Base-by-base conservation (phyloP, 345 rosid species). In the Trapa incisa region DNA sequence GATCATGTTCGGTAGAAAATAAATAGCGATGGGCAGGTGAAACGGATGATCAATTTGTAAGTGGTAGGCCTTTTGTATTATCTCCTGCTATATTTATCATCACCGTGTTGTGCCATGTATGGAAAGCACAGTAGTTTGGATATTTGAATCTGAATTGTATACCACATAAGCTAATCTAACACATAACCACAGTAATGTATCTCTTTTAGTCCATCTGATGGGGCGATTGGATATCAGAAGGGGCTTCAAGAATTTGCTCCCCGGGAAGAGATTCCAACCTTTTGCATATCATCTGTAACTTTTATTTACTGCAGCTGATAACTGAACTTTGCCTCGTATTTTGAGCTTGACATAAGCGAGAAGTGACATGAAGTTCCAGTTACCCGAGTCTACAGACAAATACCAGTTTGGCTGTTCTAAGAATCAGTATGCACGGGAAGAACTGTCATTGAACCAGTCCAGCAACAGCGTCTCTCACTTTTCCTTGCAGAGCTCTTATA, bases 1-100 rank as follows among this genome's bases (percentile, higher is more conserved):
- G 72, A 82, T 84, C 71, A 71, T 94, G 76, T 85, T 91, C 69
- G 72, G 76, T 64, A 82, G 86, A 78, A 91, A 91, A 84, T 87
- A 83, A 53, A 65, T 36, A 67, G 47, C 48, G 35, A 16, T 36
- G 41, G 45, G 71, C 48, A 47, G 74, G 78, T 65, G 69, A 71
- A 72, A 73, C 67, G 61, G 14, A 14, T n/a, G 37, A 33, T 38
- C 58, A 48, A 54, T 65, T 4, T 67, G 56, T 80, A 50, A 67
- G 68, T 67, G 70, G 50, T 72, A 67, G 67, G 35, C 61, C 45
- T 9, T 15, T 17, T 50, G 56, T 14, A 2, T 65, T 43, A 5
- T 65, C 52, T 65, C 9, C 36, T 43, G 50, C 22, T 16, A 12
- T 42, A 41, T 42, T 43, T 43, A 43, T 8, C 12, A 29, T 6